A percentile compares a stretch with the other conserved stretches of the same genome.
phyloP scores from a whole-genome alignment of 768 basidiomycete genomes.

The Tulasnella sp. region DNA sequence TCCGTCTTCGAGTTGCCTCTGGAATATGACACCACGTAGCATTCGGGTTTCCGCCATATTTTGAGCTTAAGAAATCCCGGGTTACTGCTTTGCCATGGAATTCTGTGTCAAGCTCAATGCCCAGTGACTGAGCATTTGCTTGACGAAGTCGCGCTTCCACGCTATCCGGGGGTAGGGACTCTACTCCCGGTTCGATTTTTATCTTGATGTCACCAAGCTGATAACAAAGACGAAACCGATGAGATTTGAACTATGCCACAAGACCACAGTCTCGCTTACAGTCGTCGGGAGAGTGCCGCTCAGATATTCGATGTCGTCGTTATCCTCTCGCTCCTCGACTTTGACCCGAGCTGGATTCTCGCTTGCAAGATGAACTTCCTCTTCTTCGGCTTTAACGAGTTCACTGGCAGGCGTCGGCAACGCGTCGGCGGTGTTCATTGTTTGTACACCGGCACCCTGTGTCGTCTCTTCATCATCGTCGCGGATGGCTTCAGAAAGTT shows the following conservation, averaged over 20 bases:
- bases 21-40: neutral
- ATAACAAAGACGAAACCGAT: neutral
- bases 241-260: neutral
- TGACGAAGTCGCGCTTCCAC: neutral
- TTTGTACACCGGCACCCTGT: neutral
- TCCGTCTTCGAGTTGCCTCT: neutral
- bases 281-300: neutral
- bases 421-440: neutral
- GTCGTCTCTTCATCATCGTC: neutral
- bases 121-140: neutral
- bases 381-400: neutral
- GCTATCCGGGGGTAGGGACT: neutral
- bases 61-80: neutral
- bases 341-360: neutral
- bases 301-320: neutral
- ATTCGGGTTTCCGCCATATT: neutral
- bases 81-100: neutral
- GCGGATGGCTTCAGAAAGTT: neutral
- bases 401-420: neutral
- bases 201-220: neutral
- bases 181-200: neutral
- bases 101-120: neutral
- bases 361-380: neutral
- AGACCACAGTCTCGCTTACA: neutral
- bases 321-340: neutral